Conservation (phyloP, 2,329 filamentous ascomycete genomes). For the Helicocarpus griseus region DNA sequence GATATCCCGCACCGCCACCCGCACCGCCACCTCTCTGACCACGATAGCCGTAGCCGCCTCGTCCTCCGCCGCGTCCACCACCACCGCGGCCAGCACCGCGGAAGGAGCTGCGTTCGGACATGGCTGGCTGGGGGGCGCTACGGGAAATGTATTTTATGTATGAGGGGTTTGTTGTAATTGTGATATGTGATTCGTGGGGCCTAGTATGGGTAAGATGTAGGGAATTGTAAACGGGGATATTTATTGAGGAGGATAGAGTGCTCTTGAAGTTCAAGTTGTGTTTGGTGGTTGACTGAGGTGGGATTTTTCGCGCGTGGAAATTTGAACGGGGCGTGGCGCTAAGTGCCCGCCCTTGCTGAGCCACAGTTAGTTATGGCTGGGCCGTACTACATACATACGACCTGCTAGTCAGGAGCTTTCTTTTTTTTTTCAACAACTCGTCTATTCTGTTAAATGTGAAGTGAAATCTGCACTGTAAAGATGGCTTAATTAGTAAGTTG, state of each 20-base stretch:
- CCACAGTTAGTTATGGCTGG: no score
- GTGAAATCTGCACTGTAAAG: no score
- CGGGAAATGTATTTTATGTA: not conserved
- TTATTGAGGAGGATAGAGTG: not conserved
- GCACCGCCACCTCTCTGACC: conserved; percentile 34
- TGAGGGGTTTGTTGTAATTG: not conserved
- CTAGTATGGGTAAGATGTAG: not conserved
- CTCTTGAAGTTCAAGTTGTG: not conserved
- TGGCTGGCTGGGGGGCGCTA: conserved; percentile 11
- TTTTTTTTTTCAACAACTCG: no score
- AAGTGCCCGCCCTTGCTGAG: no score
- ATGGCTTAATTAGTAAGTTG: no score
- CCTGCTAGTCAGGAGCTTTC: no score
- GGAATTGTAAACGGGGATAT: not conserved
- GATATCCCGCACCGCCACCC: conserved; percentile 42
- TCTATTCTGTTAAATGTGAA: no score
- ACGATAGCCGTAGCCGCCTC: no score
- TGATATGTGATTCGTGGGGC: not conserved
- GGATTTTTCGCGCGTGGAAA: no score
- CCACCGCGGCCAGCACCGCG: conserved; percentile 38
- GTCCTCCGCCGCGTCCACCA: conserved; percentile 30
- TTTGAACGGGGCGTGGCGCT: no score
- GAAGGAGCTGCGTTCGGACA: conserved; percentile 44
- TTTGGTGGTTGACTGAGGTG: no score
- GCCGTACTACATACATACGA: no score